Evolutionary conservation across 176 grass and related monocot species (phyloP).

Genomic region (Panicum miliaceum): DNA sequence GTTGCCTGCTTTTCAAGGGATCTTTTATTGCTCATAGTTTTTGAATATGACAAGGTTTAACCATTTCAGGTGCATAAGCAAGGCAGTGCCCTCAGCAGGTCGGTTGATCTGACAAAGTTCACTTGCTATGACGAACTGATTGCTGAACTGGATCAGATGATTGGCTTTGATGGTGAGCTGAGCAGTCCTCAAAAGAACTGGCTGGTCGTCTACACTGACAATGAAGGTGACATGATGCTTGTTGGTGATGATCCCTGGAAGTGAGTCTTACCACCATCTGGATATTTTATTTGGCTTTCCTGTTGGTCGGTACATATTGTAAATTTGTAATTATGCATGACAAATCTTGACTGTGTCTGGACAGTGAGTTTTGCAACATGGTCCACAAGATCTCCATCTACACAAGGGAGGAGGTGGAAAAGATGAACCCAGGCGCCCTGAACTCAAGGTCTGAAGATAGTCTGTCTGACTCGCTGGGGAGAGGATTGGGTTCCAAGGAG

Average conservation of each 20-base stretch:
- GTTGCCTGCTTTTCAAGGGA: background rate
- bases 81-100: slow-evolving; percentile 87
- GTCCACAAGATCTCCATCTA: slow-evolving; percentile 92
- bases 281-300: background rate
- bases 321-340: background rate
- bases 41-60: background rate
- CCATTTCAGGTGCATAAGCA: slow-evolving; percentile 88
- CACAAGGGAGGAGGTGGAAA: slow-evolving; percentile 76
- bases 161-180: slow-evolving; percentile 85
- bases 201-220: slow-evolving; percentile 86
- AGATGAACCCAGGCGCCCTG: slow-evolving; percentile 76
- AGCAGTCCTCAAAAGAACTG: slow-evolving; percentile 60
- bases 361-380: slow-evolving; percentile 88
- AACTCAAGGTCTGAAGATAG: slow-evolving; percentile 65
- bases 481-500: slow-evolving; percentile 43
- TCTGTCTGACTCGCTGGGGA: slow-evolving; percentile 41
- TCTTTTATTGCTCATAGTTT: background rate
- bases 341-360: background rate
- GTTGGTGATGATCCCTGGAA: slow-evolving; percentile 93
- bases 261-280: slow-evolving; percentile 42
- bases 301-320: background rate
- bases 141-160: slow-evolving; percentile 80
- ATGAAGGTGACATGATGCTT: slow-evolving; percentile 94
- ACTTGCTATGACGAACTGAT: slow-evolving; percentile 67
- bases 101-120: slow-evolving; percentile 85